Conservation (phyloP, 805 yeast genomes). For the Wickerhamomyces queroliae region DNA sequence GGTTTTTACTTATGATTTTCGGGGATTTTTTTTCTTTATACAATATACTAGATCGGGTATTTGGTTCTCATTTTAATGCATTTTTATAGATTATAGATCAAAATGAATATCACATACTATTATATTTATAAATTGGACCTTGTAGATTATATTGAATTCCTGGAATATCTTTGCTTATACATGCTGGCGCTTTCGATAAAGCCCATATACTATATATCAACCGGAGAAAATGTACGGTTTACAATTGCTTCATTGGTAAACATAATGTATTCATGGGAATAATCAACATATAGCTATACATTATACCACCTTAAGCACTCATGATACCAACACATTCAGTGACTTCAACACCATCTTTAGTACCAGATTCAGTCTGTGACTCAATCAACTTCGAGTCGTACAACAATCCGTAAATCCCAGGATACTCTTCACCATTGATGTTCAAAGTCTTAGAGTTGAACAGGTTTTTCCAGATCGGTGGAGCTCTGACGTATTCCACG, state of each 20-base stretch:
- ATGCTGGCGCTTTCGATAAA: no score
- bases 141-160: no score
- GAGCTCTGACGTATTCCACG: slow-evolving; percentile 28
- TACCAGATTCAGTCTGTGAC: neutral
- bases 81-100: neutral
- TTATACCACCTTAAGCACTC: slow-evolving; percentile 6
- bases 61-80: no score
- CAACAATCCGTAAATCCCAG: slow-evolving; percentile 36
- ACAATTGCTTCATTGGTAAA: no score
- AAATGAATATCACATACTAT: neutral
- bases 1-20: neutral
- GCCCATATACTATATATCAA: no score
- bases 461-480: slow-evolving; percentile 32
- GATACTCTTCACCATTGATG: slow-evolving; percentile 22
- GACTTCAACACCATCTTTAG: slow-evolving; percentile 9
- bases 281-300: no score
- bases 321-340: slow-evolving; percentile 16
- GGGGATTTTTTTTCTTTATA: neutral
- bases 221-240: no score
- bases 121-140: neutral
- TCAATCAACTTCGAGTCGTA: slow-evolving; percentile 29
- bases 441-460: slow-evolving; percentile 22
- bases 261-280: no score
- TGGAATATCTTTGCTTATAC: no score
- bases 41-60: no score